phyloP scores from a whole-genome alignment of 768 basidiomycete genomes.

The Podaxis sp. region DNA sequence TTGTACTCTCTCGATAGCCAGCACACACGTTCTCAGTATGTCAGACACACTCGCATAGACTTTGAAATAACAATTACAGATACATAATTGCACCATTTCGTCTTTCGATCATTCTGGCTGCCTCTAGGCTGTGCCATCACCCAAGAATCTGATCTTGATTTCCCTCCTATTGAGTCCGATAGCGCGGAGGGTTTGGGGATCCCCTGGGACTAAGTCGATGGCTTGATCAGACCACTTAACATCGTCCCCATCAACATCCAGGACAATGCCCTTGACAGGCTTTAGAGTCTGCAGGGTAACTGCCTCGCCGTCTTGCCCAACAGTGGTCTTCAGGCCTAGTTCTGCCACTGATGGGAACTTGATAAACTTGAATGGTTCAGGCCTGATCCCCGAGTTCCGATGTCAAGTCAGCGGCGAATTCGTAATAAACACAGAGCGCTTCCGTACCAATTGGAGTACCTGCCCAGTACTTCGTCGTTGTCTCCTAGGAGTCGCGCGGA shows the following conservation, averaged over 20 bases:
- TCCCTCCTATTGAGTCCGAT: constrained; percentile 65
- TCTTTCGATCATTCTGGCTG: not conserved
- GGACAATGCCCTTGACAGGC: constrained; percentile 86
- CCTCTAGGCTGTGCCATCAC: constrained; percentile 65
- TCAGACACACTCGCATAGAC: constrained; percentile 7
- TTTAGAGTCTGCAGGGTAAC: constrained; percentile 54
- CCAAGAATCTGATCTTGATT: constrained; percentile 68
- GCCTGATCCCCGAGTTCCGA: constrained; percentile 48
- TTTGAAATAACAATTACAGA: not conserved
- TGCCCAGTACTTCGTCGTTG: constrained; percentile 56
- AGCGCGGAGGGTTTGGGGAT: constrained; percentile 69
- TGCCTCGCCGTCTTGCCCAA: constrained; percentile 54
- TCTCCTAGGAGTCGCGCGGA: constrained; percentile 66
- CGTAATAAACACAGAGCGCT: not conserved
- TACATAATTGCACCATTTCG: not conserved
- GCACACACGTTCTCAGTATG: not conserved
- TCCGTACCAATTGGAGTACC: constrained; percentile 74
- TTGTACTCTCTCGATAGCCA: not conserved
- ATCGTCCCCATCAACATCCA: constrained; percentile 74
- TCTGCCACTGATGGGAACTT: constrained; percentile 66
- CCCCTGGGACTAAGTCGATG: constrained; percentile 86
- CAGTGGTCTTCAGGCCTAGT: constrained; percentile 55
- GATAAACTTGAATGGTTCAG: constrained; percentile 93
- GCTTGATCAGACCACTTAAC: constrained; percentile 87
- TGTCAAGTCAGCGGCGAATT: constrained; percentile 3